A percentile compares a stretch with the other conserved stretches of the same genome.
Conservation (phyloP, 202 grass and related monocot species). For the Eragrostis tef region DNA sequence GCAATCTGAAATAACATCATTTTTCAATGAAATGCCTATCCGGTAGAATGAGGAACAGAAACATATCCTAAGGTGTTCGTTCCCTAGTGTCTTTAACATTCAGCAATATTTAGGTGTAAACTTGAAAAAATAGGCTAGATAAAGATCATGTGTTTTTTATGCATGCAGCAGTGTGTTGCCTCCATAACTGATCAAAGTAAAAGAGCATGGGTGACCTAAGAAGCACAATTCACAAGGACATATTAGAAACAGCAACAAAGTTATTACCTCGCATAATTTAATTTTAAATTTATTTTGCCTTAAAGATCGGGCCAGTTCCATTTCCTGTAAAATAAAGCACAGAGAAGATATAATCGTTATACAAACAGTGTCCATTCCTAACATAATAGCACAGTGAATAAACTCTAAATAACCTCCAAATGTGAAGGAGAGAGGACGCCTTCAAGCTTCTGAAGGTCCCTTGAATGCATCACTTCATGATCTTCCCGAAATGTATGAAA, state of each 20-base stretch:
- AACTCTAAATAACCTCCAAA: slow-evolving; percentile 75
- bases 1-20: slow-evolving; percentile 19
- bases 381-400: background rate
- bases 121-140: background rate
- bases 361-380: slow-evolving; percentile 32
- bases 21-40: background rate
- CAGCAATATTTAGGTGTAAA: slow-evolving; percentile 22
- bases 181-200: slow-evolving; percentile 34
- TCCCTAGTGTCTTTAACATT: slow-evolving; percentile 2
- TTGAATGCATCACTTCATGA: slow-evolving; percentile 90
- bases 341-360: slow-evolving; percentile 33
- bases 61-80: background rate
- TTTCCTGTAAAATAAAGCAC: slow-evolving; percentile 60
- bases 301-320: slow-evolving; percentile 77
- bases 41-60: slow-evolving; percentile 36
- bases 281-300: slow-evolving; percentile 95
- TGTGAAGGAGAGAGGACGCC: slow-evolving; percentile 89
- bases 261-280: slow-evolving; percentile 80
- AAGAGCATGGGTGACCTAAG: slow-evolving; percentile 17
- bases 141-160: slow-evolving; percentile 23
- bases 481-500: slow-evolving; percentile 87
- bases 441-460: slow-evolving; percentile 93
- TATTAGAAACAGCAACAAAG: slow-evolving; percentile 1
- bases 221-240: slow-evolving; percentile 29
- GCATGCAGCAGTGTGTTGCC: slow-evolving; percentile 22